Conservation (phyloP, 2,329 filamentous ascomycete genomes). For the Paracoccidioides lutzii region DNA sequence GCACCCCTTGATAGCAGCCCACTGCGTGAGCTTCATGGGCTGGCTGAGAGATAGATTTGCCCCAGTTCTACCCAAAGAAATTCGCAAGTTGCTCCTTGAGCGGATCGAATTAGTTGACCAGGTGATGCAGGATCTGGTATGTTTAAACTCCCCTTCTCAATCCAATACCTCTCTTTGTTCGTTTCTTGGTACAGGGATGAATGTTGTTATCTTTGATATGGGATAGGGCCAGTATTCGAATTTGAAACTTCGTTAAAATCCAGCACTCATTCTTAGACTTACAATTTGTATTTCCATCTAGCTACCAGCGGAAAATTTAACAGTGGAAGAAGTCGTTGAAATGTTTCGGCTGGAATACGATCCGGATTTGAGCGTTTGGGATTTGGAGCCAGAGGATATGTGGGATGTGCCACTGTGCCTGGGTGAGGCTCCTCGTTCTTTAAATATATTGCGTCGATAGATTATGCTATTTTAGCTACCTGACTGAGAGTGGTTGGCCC, state of each 20-base stretch:
- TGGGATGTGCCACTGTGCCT: background rate
- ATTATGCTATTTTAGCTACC: no score
- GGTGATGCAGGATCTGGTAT: background rate
- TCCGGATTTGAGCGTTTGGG: background rate
- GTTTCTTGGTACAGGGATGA: background rate
- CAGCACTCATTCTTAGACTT: background rate
- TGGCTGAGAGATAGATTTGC: background rate
- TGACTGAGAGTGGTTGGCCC: no score
- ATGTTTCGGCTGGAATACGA: background rate
- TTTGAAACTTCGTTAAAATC: background rate
- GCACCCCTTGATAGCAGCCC: background rate
- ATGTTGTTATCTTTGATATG: background rate
- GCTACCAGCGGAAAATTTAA: background rate
- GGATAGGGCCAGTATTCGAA: background rate
- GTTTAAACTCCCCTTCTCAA: background rate
- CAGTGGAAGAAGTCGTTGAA: background rate
- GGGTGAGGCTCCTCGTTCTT: background rate
- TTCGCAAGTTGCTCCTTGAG: background rate
- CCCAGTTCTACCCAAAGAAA: background rate
- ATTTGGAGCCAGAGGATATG: background rate
- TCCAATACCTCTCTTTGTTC: background rate
- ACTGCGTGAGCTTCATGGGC: background rate
- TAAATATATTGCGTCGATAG: background rate
- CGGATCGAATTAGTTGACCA: background rate
- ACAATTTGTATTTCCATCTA: background rate